Conservation (phyloP, 345 rosid species). For the Balakata baccata region DNA sequence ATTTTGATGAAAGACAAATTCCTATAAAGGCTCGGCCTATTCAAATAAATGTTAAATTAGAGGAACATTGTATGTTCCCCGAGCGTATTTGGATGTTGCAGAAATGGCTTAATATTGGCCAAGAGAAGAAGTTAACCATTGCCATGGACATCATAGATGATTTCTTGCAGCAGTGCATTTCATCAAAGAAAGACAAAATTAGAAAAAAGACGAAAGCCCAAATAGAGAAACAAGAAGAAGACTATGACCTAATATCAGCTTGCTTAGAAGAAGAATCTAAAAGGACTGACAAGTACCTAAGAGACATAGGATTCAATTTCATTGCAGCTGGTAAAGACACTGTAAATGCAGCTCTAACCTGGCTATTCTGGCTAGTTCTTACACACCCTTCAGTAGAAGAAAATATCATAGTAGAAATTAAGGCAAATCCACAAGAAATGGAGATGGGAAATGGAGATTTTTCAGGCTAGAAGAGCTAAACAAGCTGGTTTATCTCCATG, state of each 20-base stretch:
- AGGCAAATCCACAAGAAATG: conserved; percentile 11
- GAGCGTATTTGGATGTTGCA: conserved; percentile 20
- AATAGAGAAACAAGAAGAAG: conserved; percentile 1
- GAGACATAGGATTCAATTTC: conserved; percentile 29
- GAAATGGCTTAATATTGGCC: conserved; percentile 29
- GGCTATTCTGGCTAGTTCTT: conserved; percentile 42
- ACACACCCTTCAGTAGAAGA: conserved; percentile 31
- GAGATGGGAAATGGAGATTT: not conserved
- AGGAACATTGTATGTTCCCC: conserved; percentile 13
- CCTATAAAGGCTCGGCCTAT: too few relatives aligned
- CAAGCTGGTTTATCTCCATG: conserved; percentile 50
- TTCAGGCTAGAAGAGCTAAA: conserved; percentile 36
- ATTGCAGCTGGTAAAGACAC: conserved; percentile 45
- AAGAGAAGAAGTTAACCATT: conserved; percentile 20
- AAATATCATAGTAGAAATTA: conserved; percentile 28
- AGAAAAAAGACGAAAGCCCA: not conserved
- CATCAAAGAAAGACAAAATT: conserved; percentile 10
- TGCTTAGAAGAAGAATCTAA: conserved; percentile 9
- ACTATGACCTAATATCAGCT: conserved; percentile 27
- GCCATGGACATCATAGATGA: conserved; percentile 10
- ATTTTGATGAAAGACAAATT: too few relatives aligned
- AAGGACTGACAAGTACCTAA: conserved; percentile 19
- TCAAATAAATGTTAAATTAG: too few relatives aligned
- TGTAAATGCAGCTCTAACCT: conserved; percentile 29
- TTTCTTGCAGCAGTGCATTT: conserved; percentile 20